Percentiles rank a stretch among this genome's conserved stretches.
These are phyloP conservation scores for Podila horticola DNA, from an alignment of 192 early-diverging fungal species.

Conservation along the genomic window DNA sequence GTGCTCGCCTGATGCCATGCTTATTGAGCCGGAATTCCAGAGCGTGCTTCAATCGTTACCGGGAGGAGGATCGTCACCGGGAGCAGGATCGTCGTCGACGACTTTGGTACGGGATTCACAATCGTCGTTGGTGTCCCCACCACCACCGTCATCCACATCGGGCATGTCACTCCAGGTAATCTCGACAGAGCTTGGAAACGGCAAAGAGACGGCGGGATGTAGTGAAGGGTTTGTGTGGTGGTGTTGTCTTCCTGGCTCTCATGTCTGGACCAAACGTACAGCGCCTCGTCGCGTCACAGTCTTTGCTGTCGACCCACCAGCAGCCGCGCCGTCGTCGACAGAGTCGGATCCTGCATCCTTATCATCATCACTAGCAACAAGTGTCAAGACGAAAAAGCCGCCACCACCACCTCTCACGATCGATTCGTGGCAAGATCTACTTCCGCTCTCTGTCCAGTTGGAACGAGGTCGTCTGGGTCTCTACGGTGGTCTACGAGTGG, in stretches of 20 bases:
- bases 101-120: neutral
- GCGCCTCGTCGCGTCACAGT: conserved; percentile 26
- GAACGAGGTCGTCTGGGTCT: conserved; percentile 34
- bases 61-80: neutral
- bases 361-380: neutral
- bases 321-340: neutral
- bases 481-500: conserved; percentile 32
- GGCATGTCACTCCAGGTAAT: conserved; percentile 11
- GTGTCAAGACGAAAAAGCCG: no score
- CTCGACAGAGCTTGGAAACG: neutral
- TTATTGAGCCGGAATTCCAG: conserved; percentile 11
- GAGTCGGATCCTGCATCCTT: neutral
- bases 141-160: neutral
- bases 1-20: conserved; percentile 16
- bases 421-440: conserved; percentile 30
- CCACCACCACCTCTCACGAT: conserved; percentile 1
- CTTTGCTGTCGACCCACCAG: conserved; percentile 14
- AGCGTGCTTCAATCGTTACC: neutral
- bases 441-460: conserved; percentile 31
- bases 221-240: conserved; percentile 38
- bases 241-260: conserved; percentile 25
- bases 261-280: conserved; percentile 37
- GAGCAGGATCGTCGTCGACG: neutral
- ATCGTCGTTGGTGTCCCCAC: no score
- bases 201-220: conserved; percentile 22